These are phyloP conservation scores for Penicillium frequentans DNA, from an alignment of 2,329 filamentous ascomycete genomes.

Conservation along the genomic window DNA sequence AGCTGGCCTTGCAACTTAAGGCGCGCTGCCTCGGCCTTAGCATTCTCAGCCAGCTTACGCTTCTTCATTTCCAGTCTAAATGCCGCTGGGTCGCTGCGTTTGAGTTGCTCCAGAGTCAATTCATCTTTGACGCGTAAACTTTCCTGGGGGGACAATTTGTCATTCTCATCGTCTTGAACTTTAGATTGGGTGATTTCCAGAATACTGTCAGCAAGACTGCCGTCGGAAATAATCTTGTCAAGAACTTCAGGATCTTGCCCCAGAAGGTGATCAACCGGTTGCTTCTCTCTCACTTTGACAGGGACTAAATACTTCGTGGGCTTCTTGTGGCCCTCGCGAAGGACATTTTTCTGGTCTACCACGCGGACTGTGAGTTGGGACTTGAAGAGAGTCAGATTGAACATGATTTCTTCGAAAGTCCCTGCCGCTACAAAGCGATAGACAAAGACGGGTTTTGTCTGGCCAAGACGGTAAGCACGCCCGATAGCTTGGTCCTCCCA, in stretches of 20 bases:
- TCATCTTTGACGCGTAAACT: not conserved
- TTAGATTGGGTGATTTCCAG: not conserved
- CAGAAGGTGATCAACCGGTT: conserved; percentile 51
- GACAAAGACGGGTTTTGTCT: conserved; percentile 76
- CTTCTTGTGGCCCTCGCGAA: conserved; percentile 63
- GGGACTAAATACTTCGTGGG: conserved; percentile 58
- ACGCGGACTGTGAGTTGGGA: conserved; percentile 75
- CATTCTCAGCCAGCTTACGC: not conserved
- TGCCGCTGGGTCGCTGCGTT: not conserved
- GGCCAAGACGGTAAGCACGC: conserved; percentile 80
- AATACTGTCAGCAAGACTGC: not conserved
- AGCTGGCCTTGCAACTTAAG: not conserved
- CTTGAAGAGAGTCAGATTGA: conserved; percentile 79
- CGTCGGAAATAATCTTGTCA: conserved; percentile 51
- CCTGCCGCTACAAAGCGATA: conserved; percentile 79
- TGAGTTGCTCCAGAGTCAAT: not conserved
- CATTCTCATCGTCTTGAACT: not conserved
- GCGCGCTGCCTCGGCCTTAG: not conserved
- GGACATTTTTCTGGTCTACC: conserved; percentile 77
- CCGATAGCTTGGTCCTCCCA: conserved; percentile 86
- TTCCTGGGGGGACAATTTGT: not conserved
- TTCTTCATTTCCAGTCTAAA: not conserved
- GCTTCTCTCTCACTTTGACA: conserved; percentile 49
- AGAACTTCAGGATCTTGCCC: conserved; percentile 62
- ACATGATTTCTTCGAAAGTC: conserved; percentile 73